A percentile compares a stretch with the other conserved stretches of the same genome.
These are phyloP conservation scores for Taphrina sp. DNA, from an alignment of 1,139 yeast genomes.

Conservation along the genomic window DNA sequence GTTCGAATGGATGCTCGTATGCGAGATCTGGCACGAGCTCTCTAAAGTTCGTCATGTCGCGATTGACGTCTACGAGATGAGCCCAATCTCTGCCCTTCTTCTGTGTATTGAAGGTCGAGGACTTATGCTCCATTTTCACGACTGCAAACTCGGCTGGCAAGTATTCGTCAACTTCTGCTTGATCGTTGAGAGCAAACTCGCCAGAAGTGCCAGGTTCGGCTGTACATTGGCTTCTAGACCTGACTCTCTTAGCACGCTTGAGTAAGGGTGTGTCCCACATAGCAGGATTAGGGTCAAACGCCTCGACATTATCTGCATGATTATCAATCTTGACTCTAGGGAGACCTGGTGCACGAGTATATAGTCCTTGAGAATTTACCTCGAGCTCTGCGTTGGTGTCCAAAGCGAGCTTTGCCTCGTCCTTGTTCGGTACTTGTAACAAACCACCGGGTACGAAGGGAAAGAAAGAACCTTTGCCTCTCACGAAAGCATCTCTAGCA, in stretches of 20 bases:
- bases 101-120: neutral
- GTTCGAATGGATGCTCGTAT: conserved; percentile 84
- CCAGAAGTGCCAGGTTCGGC: conserved; percentile 29
- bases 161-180: conserved; percentile 66
- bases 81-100: conserved; percentile 62
- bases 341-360: conserved; percentile 12
- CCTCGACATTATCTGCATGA: neutral
- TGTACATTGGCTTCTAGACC: conserved; percentile 15
- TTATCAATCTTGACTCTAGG: neutral
- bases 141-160: conserved; percentile 56
- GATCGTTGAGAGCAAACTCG: conserved; percentile 21
- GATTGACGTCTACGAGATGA: conserved; percentile 85
- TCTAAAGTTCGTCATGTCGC: conserved; percentile 73
- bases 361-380: neutral
- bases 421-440: conserved; percentile 2
- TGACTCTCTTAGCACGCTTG: conserved; percentile 2
- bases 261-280: conserved; percentile 26
- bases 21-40: conserved; percentile 94
- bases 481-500: conserved; percentile 59
- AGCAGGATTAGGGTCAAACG: conserved; percentile 28
- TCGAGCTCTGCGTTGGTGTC: conserved; percentile 3
- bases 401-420: neutral
- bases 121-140: conserved; percentile 2
- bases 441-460: conserved; percentile 96
- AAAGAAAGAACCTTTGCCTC: conserved; percentile 70